Evolutionary conservation across 495 filamentous ascomycete genomes (phyloP).

Genomic region (Ascodesmis nigricans): DNA sequence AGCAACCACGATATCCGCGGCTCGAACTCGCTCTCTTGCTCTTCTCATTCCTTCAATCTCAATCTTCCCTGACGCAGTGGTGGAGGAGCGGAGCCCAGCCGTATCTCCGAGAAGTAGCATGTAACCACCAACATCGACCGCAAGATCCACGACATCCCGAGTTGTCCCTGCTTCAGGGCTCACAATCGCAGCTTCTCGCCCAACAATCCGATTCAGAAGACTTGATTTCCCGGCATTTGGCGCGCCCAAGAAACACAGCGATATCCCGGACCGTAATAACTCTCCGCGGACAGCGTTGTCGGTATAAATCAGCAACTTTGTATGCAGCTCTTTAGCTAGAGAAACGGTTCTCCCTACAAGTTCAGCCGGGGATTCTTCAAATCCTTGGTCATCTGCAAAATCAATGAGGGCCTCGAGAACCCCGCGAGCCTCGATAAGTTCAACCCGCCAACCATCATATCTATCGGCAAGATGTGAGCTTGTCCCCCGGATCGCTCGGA

Average conservation of each 20-base stretch:
- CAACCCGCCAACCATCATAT: slow-evolving; percentile 67
- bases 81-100: slow-evolving; percentile 64
- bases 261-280: slow-evolving; percentile 65
- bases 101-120: slow-evolving; percentile 80
- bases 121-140: slow-evolving; percentile 73
- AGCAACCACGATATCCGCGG: slow-evolving; percentile 71
- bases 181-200: slow-evolving; percentile 83
- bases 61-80: slow-evolving; percentile 47
- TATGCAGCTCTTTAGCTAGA: slow-evolving; percentile 36
- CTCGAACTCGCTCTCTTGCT: slow-evolving; percentile 54
- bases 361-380: slow-evolving; percentile 62
- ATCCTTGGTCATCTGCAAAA: slow-evolving; percentile 92
- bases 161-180: slow-evolving; percentile 82
- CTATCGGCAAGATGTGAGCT: slow-evolving; percentile 45
- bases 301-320: slow-evolving; percentile 43
- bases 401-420: slow-evolving; percentile 92
- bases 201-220: slow-evolving; percentile 74
- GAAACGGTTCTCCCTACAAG: slow-evolving; percentile 43
- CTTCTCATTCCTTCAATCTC: slow-evolving; percentile 81
- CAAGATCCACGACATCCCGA: slow-evolving; percentile 78
- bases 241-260: slow-evolving; percentile 63
- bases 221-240: slow-evolving; percentile 95
- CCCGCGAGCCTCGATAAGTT: slow-evolving; percentile 58
- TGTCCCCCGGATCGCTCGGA: slow-evolving; percentile 57
- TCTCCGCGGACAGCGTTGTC: slow-evolving; percentile 64